phyloP scores from a whole-genome alignment of 768 basidiomycete species.

The Exidia glandulosa region DNA sequence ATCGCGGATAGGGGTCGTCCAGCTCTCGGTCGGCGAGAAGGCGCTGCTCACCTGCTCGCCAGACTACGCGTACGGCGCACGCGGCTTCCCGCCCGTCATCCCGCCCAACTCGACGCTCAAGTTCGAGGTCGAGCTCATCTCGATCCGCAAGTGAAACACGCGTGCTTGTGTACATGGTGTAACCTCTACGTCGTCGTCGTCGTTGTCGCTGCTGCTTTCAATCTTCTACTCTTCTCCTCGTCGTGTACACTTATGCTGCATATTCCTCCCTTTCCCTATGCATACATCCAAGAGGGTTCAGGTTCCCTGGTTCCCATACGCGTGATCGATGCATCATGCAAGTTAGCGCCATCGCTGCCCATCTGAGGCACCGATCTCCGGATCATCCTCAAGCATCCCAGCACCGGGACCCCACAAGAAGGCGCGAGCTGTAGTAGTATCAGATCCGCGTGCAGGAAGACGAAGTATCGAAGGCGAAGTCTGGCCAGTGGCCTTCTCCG shows the following conservation, averaged over 20 bases:
- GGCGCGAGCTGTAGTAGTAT: too few relatives aligned
- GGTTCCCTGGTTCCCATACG: neutral
- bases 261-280: neutral
- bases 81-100: conserved; percentile 58
- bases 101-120: conserved; percentile 61
- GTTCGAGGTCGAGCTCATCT: conserved; percentile 77
- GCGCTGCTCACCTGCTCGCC: conserved; percentile 54
- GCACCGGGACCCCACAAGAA: too few relatives aligned
- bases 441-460: too few relatives aligned
- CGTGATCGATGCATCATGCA: neutral
- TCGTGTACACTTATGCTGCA: neutral
- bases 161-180: neutral
- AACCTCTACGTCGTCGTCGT: neutral
- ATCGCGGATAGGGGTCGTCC: conserved; percentile 48
- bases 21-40: conserved; percentile 69
- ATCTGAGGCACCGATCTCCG: too few relatives aligned
- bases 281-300: neutral
- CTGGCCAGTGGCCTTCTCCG: too few relatives aligned
- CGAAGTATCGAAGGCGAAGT: too few relatives aligned
- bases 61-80: conserved; percentile 47
- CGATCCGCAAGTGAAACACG: conserved; percentile 29
- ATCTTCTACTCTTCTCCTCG: neutral
- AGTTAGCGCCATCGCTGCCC: too few relatives aligned
- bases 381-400: too few relatives aligned
- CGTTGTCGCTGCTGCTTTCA: neutral